Conservation (phyloP, 495 filamentous ascomycete genomes). For the Talaromyces liani region DNA sequence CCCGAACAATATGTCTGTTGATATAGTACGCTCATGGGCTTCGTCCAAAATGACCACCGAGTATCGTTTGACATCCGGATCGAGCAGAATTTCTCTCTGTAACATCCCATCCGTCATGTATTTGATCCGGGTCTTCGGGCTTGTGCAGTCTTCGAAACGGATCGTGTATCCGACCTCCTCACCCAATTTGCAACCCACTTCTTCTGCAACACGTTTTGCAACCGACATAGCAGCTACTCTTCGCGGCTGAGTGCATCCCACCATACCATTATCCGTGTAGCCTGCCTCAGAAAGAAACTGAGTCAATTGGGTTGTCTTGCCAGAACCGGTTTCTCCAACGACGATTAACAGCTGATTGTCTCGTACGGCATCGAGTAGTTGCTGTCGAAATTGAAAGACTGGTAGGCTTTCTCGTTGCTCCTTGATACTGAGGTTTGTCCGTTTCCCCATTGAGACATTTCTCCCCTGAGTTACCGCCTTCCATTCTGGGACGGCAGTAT, state of each 20-base stretch:
- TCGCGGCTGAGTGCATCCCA: slow-evolving; percentile 95
- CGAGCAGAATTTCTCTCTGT: slow-evolving; percentile 86
- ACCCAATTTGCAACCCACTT: slow-evolving; percentile 86
- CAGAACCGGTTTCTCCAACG: slow-evolving; percentile 94
- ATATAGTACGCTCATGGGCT: slow-evolving; percentile 94
- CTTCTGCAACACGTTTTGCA: slow-evolving; percentile 92
- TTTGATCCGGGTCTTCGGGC: slow-evolving; percentile 87
- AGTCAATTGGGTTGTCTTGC: slow-evolving; percentile 94
- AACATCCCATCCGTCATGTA: slow-evolving; percentile 99
- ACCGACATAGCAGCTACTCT: slow-evolving; percentile 97
- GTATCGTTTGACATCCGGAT: slow-evolving; percentile 80
- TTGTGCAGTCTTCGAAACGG: slow-evolving; percentile 92
- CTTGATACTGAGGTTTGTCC: slow-evolving; percentile 89
- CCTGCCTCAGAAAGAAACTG: slow-evolving; percentile 93
- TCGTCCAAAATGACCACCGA: slow-evolving; percentile 98
- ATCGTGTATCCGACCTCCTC: slow-evolving; percentile 96
- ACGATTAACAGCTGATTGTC: slow-evolving; percentile 92
- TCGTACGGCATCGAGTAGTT: slow-evolving; percentile 78
- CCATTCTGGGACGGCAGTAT: slow-evolving; percentile 82
- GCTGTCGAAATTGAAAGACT: slow-evolving; percentile 82
- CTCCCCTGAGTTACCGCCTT: slow-evolving; percentile 77
- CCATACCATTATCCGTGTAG: slow-evolving; percentile 82
- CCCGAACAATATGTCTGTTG: slow-evolving; percentile 92
- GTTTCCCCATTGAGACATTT: slow-evolving; percentile 74
- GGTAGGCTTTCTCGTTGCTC: slow-evolving; percentile 88